phyloP scores from a whole-genome alignment of 108 stramenopile genomes.

The Skeletonema tropicum region DNA sequence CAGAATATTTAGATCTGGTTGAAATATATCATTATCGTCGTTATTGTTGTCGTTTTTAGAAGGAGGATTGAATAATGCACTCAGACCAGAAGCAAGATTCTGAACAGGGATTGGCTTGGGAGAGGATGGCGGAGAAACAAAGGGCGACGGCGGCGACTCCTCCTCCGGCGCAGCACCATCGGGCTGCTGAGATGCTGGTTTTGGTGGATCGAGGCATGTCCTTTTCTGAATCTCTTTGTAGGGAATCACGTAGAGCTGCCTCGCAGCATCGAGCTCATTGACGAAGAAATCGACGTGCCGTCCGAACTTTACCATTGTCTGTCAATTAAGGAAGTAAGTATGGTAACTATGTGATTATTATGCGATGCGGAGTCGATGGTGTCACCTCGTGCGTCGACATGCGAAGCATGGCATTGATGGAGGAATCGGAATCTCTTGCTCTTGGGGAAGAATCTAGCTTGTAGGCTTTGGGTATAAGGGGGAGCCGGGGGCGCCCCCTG shows the following conservation, averaged over 20 bases:
- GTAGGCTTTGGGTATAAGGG: no score
- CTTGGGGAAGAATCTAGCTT: no score
- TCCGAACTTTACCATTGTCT: conserved; percentile 76
- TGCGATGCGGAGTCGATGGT: no score
- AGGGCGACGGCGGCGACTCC: background rate
- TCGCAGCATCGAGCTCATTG: conserved; percentile 37
- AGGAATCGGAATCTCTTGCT: no score
- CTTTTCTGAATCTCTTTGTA: conserved; percentile 66
- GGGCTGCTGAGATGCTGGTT: conserved; percentile 5
- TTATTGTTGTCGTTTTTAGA: background rate
- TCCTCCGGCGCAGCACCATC: background rate
- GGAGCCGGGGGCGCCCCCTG: no score
- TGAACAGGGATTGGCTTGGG: background rate
- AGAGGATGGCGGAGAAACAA: background rate
- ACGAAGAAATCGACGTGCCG: conserved; percentile 63
- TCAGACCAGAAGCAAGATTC: conserved; percentile 8
- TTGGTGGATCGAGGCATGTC: conserved; percentile 40
- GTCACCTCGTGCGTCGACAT: no score
- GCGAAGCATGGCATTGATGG: no score
- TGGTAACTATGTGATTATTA: no score
- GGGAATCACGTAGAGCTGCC: conserved; percentile 56
- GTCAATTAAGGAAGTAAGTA: no score
- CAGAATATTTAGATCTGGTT: no score
- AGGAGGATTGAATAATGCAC: conserved; percentile 1
- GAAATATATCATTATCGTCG: background rate